Conservation (phyloP, 2,329 filamentous ascomycete species). For the Didymellaceae sp. region DNA sequence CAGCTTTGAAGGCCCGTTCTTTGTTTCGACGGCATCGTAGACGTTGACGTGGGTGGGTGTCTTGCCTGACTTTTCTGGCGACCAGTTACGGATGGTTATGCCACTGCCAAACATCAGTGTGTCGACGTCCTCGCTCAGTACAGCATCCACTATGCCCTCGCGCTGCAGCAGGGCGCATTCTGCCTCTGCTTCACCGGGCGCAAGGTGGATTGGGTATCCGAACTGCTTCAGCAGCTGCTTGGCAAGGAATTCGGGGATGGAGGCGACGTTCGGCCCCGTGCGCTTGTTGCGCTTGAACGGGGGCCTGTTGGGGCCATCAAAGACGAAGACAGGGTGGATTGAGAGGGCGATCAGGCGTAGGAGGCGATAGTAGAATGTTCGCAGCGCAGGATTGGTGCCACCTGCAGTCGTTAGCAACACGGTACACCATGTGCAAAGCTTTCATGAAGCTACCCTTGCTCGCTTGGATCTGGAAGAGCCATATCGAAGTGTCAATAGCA, state of each 20-base stretch:
- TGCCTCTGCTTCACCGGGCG: slow-evolving; percentile 93
- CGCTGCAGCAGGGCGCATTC: slow-evolving; percentile 89
- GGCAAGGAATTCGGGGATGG: slow-evolving; percentile 74
- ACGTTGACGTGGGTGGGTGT: slow-evolving; percentile 84
- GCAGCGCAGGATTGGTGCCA: slow-evolving; percentile 85
- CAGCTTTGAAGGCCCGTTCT: slow-evolving; percentile 64
- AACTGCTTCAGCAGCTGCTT: slow-evolving; percentile 86
- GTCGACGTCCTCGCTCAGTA: slow-evolving; percentile 95
- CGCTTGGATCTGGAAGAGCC: slow-evolving; percentile 92
- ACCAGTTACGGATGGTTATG: slow-evolving; percentile 81
- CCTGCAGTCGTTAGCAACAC: slow-evolving; percentile 54
- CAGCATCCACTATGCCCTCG: slow-evolving; percentile 75
- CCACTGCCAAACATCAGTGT: slow-evolving; percentile 96
- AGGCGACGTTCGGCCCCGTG: slow-evolving; percentile 67
- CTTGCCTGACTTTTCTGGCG: slow-evolving; percentile 72
- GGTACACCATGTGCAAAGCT: background rate
- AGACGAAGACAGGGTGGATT: slow-evolving; percentile 89
- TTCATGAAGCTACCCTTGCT: slow-evolving; percentile 65
- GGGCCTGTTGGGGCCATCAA: slow-evolving; percentile 86
- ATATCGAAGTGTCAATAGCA: slow-evolving; percentile 94
- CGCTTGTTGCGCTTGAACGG: slow-evolving; percentile 87
- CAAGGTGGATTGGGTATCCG: slow-evolving; percentile 82
- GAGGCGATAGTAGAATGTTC: slow-evolving; percentile 92
- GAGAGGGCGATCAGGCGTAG: slow-evolving; percentile 76
- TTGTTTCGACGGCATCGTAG: slow-evolving; percentile 70